Percentiles rank a stretch among this genome's conserved stretches.
Conservation (phyloP, 2,329 filamentous ascomycete species). For the Fusarium avenaceum region DNA sequence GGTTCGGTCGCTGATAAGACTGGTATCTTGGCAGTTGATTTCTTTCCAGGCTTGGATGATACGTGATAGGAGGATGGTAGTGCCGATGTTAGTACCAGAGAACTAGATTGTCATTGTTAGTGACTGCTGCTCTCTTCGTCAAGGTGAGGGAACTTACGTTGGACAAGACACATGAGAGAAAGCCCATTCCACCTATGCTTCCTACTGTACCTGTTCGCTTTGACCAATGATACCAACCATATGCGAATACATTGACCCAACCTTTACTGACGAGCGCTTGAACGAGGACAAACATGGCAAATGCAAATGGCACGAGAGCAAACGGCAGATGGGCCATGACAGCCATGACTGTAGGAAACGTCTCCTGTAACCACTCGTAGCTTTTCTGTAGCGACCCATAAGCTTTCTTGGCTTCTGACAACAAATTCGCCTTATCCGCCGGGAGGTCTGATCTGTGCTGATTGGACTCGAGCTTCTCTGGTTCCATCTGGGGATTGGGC, state of each 20-base stretch:
- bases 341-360: constrained; percentile 76
- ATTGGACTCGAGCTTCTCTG: background rate
- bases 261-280: constrained; percentile 80
- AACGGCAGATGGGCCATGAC: constrained; percentile 76
- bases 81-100: constrained; percentile 82
- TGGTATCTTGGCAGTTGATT: constrained; percentile 65
- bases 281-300: constrained; percentile 81
- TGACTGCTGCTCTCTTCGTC: background rate
- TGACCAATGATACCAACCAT: constrained; percentile 82
- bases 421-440: constrained; percentile 60
- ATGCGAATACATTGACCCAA: constrained; percentile 79
- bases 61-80: constrained; percentile 78
- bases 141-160: constrained; percentile 68
- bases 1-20: constrained; percentile 71
- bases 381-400: constrained; percentile 52
- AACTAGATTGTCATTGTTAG: constrained; percentile 63
- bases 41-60: constrained; percentile 77
- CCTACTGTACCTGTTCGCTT: constrained; percentile 76
- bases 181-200: constrained; percentile 78
- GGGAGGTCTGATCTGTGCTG: rapidly evolving
- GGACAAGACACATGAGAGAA: constrained; percentile 77
- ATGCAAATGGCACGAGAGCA: constrained; percentile 77
- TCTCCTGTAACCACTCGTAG: constrained; percentile 74
- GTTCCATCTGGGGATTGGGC: constrained; percentile 12
- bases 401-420: constrained; percentile 60